A percentile compares a stretch with the other conserved stretches of the same genome.
Conservation (phyloP, 805 yeast species). For the Candida ficus region DNA sequence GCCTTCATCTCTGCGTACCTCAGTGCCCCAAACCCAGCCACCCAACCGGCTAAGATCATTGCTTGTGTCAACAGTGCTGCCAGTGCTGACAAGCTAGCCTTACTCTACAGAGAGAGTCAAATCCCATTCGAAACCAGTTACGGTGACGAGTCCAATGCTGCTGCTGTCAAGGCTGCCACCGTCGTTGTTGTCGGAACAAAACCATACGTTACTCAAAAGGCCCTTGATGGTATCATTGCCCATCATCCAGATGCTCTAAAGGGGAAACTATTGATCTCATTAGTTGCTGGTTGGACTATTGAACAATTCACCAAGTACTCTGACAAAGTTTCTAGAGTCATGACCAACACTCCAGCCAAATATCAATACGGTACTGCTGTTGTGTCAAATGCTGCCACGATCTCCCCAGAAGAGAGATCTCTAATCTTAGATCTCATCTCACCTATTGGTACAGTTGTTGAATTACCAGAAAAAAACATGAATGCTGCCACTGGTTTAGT, state of each 20-base stretch:
- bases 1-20: conserved; percentile 82
- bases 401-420: conserved; percentile 37
- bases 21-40: conserved; percentile 32
- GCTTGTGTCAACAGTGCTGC: conserved; percentile 66
- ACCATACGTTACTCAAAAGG: conserved; percentile 70
- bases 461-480: conserved; percentile 85
- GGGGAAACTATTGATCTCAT: conserved; percentile 63
- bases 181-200: conserved; percentile 81
- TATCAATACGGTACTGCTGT: conserved; percentile 94
- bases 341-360: conserved; percentile 97
- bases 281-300: conserved; percentile 92
- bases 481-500: conserved; percentile 94
- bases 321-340: conserved; percentile 71
- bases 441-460: conserved; percentile 62
- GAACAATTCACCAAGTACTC: conserved; percentile 53
- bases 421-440: conserved; percentile 45
- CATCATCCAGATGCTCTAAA: conserved; percentile 28
- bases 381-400: conserved; percentile 62
- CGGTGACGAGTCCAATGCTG: conserved; percentile 41
- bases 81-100: conserved; percentile 44
- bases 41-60: conserved; percentile 65
- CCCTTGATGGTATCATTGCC: conserved; percentile 43
- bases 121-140: conserved; percentile 48
- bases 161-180: conserved; percentile 60
- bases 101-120: conserved; percentile 37